phyloP scores from a whole-genome alignment of 441 rosid species.

The Capsella rubella region DNA sequence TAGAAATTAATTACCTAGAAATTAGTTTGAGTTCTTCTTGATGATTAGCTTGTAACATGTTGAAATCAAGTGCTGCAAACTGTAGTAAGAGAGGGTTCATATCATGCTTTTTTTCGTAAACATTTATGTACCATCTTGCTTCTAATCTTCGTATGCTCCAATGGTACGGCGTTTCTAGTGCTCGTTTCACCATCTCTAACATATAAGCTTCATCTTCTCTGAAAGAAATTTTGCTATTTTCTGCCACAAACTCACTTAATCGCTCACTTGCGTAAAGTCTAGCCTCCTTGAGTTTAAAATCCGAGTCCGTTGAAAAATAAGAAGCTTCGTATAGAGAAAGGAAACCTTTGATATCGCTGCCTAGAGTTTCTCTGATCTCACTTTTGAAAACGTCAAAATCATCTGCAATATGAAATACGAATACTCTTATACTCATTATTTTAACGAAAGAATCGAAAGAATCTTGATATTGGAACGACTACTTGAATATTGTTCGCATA shows the following conservation, averaged over 20 bases:
- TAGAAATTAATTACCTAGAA: conserved; percentile 37
- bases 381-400: conserved; percentile 27
- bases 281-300: conserved; percentile 24
- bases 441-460: neutral
- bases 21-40: conserved; percentile 46
- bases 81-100: conserved; percentile 35
- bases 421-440: neutral
- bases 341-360: conserved; percentile 9
- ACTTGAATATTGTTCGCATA: neutral
- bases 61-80: conserved; percentile 50
- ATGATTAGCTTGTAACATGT: conserved; percentile 46
- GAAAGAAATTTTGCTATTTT: neutral
- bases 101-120: conserved; percentile 30
- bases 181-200: conserved; percentile 39
- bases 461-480: neutral
- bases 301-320: neutral
- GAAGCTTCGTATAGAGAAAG: conserved; percentile 27
- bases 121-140: conserved; percentile 47
- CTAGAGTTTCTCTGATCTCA: conserved; percentile 2
- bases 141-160: conserved; percentile 45
- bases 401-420: conserved; percentile 11
- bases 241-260: conserved; percentile 17
- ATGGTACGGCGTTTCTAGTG: conserved; percentile 48
- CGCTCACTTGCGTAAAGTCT: conserved; percentile 27
- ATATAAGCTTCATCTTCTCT: conserved; percentile 26